phyloP scores from a whole-genome alignment of 177 flowering plant genomes.

The Tripterygium wilfordii region DNA sequence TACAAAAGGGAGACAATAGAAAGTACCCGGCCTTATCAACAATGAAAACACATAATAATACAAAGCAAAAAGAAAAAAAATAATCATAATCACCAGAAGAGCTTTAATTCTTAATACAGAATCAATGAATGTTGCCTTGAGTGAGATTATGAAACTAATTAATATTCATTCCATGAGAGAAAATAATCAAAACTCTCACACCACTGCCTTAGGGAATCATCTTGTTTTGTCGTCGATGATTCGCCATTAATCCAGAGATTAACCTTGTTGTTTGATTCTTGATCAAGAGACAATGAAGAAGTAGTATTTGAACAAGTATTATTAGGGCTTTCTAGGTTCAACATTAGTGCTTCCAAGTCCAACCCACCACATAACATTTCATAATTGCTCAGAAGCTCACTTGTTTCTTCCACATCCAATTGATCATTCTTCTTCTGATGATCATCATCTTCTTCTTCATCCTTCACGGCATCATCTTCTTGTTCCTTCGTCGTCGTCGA shows the following conservation, averaged over 20 bases:
- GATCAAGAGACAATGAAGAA: slow-evolving; percentile 36
- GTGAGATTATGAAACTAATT: no score
- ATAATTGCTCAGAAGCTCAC: slow-evolving; percentile 13
- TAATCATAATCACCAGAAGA: no score
- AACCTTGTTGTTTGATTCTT: slow-evolving; percentile 27
- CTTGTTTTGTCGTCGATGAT: no score
- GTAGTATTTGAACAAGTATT: slow-evolving; percentile 15
- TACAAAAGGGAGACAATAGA: no score
- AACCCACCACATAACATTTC: slow-evolving; percentile 23
- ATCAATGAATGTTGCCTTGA: no score
- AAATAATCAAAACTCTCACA: slow-evolving; percentile 35
- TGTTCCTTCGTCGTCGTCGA: slow-evolving; percentile 15
- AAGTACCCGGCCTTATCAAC: no score
- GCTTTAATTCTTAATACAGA: no score
- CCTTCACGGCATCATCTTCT: not conserved
- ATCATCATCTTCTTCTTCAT: slow-evolving; percentile 2
- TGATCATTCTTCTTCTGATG: slow-evolving; percentile 12
- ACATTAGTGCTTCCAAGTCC: slow-evolving; percentile 18
- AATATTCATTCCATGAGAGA: slow-evolving; percentile 48
- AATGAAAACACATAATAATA: no score
- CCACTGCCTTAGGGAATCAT: slow-evolving; percentile 29
- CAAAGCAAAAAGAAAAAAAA: no score
- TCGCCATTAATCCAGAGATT: no score
- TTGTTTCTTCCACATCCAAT: slow-evolving; percentile 14
- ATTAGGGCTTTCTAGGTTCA: slow-evolving; percentile 14